Base-by-base conservation (phyloP, 2,329 filamentous ascomycete genomes). In the Paecilomyces niveus region DNA sequence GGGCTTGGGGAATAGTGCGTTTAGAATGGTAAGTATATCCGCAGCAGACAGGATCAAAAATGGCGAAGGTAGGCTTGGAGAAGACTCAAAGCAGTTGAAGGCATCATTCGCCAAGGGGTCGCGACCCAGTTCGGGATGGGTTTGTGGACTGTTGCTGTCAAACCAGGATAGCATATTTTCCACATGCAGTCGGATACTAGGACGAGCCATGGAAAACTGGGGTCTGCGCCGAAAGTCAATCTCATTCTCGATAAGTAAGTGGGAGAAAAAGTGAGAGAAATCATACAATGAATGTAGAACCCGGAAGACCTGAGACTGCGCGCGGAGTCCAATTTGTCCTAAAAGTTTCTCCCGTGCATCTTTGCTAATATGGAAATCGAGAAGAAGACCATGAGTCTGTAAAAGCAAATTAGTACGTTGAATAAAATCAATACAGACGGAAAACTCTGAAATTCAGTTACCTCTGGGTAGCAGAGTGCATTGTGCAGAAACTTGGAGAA, bases 291-390 rank as follows among this genome's bases (percentile, higher is more conserved):
- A 81, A 72, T 84, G 84, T 59, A 85, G 81, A 75, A 91, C 86
- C 67, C 92, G 89, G 60, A 89, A 85, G 11, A 93, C 90, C 63
- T 90, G 83, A 67, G 89, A 87, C 69, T 92, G 89, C 54, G 90
- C 89, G 62, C 88, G 86, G 70, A 89, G 85, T 57, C 89, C 91
- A 58, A 97, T 88, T 70, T 93, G 89, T 61, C 83, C 81, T 59
- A 86, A 76, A 54, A 87, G 81, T 63, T 81, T 92, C 68, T 96
- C 89, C 51, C 94, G 85, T 50, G 91, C 92, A 74, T 93, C 91
- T 65, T 95, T 90, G 54, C 89, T 92, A 67, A 97, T 91, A 76
- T 96, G 90, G 72, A 96, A 93, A 67, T 96, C 90, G 58, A 90
- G 84, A 79, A 97, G 87, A 62, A 86, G 78, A 54, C 81, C 82